These are phyloP conservation scores for Atkinsonella texensis DNA, from an alignment of 2,329 filamentous ascomycete species.

Conservation along the genomic window DNA sequence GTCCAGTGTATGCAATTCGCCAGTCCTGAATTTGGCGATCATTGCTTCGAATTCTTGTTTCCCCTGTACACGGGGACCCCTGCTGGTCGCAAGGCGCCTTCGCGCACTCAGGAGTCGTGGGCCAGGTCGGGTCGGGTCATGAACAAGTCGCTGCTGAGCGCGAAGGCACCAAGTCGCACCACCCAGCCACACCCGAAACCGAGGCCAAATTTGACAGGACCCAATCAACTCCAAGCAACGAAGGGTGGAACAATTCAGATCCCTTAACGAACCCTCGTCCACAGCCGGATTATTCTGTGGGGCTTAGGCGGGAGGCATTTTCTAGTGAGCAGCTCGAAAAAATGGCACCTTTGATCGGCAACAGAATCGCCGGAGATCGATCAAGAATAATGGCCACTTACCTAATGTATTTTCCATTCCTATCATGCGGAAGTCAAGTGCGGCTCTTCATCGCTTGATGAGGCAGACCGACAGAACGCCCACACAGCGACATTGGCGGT, in stretches of 20 bases:
- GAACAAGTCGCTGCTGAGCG: too few relatives aligned
- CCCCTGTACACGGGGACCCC: too few relatives aligned
- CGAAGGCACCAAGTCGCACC: too few relatives aligned
- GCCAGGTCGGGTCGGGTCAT: too few relatives aligned
- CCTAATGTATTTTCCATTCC: slow-evolving; percentile 4
- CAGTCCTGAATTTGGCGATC: too few relatives aligned
- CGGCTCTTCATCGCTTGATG: neutral
- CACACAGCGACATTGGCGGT: slow-evolving; percentile 1
- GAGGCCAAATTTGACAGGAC: too few relatives aligned
- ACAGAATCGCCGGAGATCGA: slow-evolving; percentile 2
- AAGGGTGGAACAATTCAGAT: slow-evolving; percentile 26
- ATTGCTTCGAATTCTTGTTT: too few relatives aligned
- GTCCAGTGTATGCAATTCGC: too few relatives aligned
- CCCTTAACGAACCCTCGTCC: slow-evolving; percentile 21
- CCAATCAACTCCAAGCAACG: slow-evolving; percentile 9
- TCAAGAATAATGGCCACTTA: slow-evolving; percentile 2
- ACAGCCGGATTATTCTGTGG: slow-evolving; percentile 29
- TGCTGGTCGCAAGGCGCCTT: too few relatives aligned
- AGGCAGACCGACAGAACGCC: slow-evolving; percentile 3
- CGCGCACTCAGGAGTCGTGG: too few relatives aligned
- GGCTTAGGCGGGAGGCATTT: slow-evolving; percentile 27
- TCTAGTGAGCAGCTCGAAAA: slow-evolving; percentile 11
- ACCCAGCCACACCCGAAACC: too few relatives aligned
- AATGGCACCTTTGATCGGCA: slow-evolving; percentile 1
- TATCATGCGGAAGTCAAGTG: slow-evolving; percentile 3